Base-by-base conservation (phyloP, 2,329 filamentous ascomycete species). In the Aspergillus ibericus region DNA sequence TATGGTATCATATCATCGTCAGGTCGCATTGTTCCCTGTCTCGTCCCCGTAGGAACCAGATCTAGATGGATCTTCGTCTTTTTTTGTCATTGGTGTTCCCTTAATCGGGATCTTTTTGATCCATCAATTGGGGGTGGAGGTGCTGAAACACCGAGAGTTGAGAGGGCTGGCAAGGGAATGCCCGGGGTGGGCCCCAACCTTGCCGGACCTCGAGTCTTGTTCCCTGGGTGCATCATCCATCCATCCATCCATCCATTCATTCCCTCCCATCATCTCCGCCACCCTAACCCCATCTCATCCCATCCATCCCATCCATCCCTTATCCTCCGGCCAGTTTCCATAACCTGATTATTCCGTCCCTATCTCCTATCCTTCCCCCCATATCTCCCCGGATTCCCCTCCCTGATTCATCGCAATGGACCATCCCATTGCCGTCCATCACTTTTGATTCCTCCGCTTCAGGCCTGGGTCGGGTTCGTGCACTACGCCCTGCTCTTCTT, bases 371-470 rank as follows among this genome's bases (percentile, higher is more conserved):
- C 22, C 9, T 53, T 15, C 40, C 10, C 9, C 15, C 38, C 25
- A n/a, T 22, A 9, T 27, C 25, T 16, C 51, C 36, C 51, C 34
- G 20, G 48, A 35, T 51, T 36, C n/a, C 51, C 25, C 50, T 38
- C 35, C 8, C 36, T 32, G 22, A 53, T 32, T 34, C 36, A 44
- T 20, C 51, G 53, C 59, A 56, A 63, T 65, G 61, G 54, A 58
- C 44, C 35, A 27, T 22, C 46, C 42, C 38, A 46, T 54, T 56
- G 46, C 53, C 16, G n/a, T n/a, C 42, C 34, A 48, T 58, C 38
- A 46, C 59, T 48, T 60, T 61, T 65, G 61, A 65, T 60, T 56
- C 58, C 56, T 46, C 58, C 58, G 55, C 51, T 53, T 40, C 48
- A 53, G 35, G 61, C 52, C 52, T 58, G 59, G 59, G 55, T 60